Conservation (phyloP, 306 rosid genomes). For the Coriaria nepalensis region DNA sequence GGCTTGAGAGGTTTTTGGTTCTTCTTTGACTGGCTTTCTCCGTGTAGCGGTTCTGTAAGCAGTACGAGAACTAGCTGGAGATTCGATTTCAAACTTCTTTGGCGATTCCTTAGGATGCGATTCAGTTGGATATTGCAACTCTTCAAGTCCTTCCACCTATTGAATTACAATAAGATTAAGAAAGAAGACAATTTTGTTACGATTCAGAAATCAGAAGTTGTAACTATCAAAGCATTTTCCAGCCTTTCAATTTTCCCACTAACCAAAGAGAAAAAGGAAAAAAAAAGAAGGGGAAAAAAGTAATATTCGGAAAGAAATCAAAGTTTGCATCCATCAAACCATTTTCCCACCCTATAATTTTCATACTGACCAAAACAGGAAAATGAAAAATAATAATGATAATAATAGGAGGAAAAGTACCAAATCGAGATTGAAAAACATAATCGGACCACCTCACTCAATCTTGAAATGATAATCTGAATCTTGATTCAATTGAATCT, state of each 20-base stretch:
- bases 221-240: conserved; percentile 1
- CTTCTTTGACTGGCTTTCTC: conserved; percentile 27
- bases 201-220: neutral
- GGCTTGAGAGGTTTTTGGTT: conserved; percentile 20
- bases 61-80: conserved; percentile 24
- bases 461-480: neutral
- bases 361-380: too few species aligned
- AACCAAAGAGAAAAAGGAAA: neutral
- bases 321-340: neutral
- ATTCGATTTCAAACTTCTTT: conserved; percentile 14
- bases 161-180: neutral
- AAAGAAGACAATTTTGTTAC: neutral
- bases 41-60: conserved; percentile 36
- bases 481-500: too few species aligned
- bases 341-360: too few species aligned
- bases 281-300: neutral
- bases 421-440: neutral
- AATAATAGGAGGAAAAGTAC: too few species aligned
- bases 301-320: neutral
- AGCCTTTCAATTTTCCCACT: neutral
- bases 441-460: neutral
- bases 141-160: conserved; percentile 84
- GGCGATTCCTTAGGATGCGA: conserved; percentile 16
- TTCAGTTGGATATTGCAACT: conserved; percentile 24
- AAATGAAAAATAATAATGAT: neutral